Base-by-base conservation (phyloP, 108 stramenopile species). In the Tribonema minus region DNA sequence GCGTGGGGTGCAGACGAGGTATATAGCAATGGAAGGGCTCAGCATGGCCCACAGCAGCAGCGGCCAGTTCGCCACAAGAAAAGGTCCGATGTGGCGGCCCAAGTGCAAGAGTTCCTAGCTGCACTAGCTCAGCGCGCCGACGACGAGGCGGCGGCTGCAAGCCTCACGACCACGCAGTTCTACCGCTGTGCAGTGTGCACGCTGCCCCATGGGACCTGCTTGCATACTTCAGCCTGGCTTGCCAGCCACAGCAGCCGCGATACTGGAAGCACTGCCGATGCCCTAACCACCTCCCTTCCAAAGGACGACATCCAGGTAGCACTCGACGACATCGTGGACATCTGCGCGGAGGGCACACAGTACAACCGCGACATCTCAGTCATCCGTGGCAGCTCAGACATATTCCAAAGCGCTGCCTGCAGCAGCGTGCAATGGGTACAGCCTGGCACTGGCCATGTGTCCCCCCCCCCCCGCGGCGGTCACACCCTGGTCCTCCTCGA, bases 401-500 rank as follows among this genome's bases (percentile, higher is more conserved):
- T n/a, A n/a, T 1, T 31, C 66, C 32, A 37, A 15, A n/a, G 40
- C 74, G 1, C 34, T 34, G 15, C 63, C 63, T 29, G 64, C 74
- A 3, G 64, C 46, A 40, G 64, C 64, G 46, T 40, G 64, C 33
- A 54, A 40, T 9, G 64, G 40, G 2, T 0, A 58, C 36, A 75
- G 66, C 34, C 36, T 67, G 15, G 74, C 64, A 32, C 25, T 75
- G 0, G 64, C 74, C 5, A 75, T n/a, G n/a, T n/a, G n/a, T n/a
- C 41, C 27, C 74, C 74, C 2, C 46, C 64, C 15, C 46, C 64
- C 31, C 15, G 74, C 20, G 40, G 61, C 34, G 74, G 74, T 27
- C 74, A 75, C 64, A 75, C 64, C 31, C 64, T 75, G 74, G 74
- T 75, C 3, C 64, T 75, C 3, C 29, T 75, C 4, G 61, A 66